These are phyloP conservation scores for Caryocar brasiliense DNA, from an alignment of 441 rosid genomes.

Conservation along the genomic window DNA sequence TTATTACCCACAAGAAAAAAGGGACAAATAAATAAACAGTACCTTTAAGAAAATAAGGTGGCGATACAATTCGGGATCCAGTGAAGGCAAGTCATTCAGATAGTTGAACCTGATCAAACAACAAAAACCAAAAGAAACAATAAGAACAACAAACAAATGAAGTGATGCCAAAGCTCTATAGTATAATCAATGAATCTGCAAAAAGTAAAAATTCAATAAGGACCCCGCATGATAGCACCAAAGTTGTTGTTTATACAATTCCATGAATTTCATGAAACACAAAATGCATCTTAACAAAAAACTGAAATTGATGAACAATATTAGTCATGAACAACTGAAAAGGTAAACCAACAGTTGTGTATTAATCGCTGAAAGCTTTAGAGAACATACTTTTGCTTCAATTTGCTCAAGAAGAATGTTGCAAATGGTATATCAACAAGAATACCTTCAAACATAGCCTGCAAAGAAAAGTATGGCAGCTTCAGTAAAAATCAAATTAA, in stretches of 20 bases:
- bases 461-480: constrained; percentile 23
- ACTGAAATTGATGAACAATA: too few species aligned
- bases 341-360: too few species aligned
- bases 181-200: too few species aligned
- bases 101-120: constrained; percentile 67
- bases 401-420: constrained; percentile 97
- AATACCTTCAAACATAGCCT: constrained; percentile 99
- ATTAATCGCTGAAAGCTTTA: not conserved
- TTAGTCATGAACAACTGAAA: too few species aligned
- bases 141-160: not conserved
- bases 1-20: not conserved
- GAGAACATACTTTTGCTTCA: constrained; percentile 72
- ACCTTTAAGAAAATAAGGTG: constrained; percentile 97
- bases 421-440: constrained; percentile 98
- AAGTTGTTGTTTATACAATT: too few species aligned
- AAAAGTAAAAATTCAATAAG: too few species aligned
- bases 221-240: too few species aligned
- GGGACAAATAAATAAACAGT: constrained; percentile 5
- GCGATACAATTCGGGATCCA: constrained; percentile 93
- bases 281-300: too few species aligned
- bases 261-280: too few species aligned
- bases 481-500: too few species aligned
- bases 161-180: not conserved
- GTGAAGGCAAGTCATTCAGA: constrained; percentile 89
- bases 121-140: constrained; percentile 17